These are phyloP conservation scores for Pleurotus cornucopiae DNA, from an alignment of 768 basidiomycete genomes.

Conservation along the genomic window DNA sequence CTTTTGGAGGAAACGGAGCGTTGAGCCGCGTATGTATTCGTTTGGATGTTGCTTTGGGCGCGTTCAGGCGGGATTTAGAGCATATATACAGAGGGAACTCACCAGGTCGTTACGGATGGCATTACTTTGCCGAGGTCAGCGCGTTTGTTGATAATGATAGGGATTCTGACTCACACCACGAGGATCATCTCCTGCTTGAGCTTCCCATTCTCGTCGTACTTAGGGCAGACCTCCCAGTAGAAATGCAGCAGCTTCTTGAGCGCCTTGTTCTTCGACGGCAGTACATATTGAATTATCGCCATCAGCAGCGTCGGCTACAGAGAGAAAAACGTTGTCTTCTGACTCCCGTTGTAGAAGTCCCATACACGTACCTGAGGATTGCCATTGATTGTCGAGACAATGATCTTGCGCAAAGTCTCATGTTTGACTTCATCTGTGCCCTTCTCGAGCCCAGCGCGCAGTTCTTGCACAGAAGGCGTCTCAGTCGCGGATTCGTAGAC, in stretches of 20 bases:
- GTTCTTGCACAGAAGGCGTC: conserved; percentile 75
- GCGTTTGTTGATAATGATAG: too few relatives aligned
- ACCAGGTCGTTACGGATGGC: conserved; percentile 97
- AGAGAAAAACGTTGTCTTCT: not conserved
- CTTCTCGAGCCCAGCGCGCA: conserved; percentile 83
- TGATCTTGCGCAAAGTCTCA: conserved; percentile 92
- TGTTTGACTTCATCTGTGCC: conserved; percentile 96
- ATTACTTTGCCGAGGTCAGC: conserved; percentile 50
- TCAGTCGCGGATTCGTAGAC: conserved; percentile 72
- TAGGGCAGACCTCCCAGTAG: conserved; percentile 98
- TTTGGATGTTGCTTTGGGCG: conserved; percentile 89
- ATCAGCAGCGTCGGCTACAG: conserved; percentile 85
- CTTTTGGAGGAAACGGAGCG: conserved; percentile 94
- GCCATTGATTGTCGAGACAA: conserved; percentile 91
- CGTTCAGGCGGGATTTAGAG: conserved; percentile 9
- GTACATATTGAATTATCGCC: conserved; percentile 97
- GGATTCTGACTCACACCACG: conserved; percentile 69
- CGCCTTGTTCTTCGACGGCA: conserved; percentile 93
- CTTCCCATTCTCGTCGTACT: conserved; percentile 95
- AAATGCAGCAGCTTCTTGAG: conserved; percentile 96
- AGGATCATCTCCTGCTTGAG: conserved; percentile 99
- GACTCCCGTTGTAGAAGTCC: conserved; percentile 17
- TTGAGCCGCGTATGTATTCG: conserved; percentile 98
- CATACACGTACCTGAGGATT: conserved; percentile 66
- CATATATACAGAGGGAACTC: conserved; percentile 23